Base-by-base conservation (phyloP, 2,329 filamentous ascomycete species). In the Fusarium brachygibbosum region DNA sequence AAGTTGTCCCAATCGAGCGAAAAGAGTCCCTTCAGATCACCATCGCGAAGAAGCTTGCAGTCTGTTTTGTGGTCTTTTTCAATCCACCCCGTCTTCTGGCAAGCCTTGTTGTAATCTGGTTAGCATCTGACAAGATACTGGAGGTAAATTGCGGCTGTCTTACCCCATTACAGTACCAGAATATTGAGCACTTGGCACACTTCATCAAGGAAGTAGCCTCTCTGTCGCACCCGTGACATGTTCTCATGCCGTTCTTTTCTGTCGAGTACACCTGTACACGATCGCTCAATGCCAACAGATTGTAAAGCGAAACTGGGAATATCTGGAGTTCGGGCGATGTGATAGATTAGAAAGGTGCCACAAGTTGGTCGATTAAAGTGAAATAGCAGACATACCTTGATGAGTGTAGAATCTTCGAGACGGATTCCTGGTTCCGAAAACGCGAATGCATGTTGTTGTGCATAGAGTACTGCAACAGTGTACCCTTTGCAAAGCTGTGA, bases 121-220 rank as follows among this genome's bases (percentile, higher is more conserved):
- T 17, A 51, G 48, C 13, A 23, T 17, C 0, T 17, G 5, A 13
- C 2, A 21, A 8, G 31, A 37, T 3, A 19, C 1, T 17, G 5
- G 3, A 12, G 9, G 9, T 17, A 0, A 14, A 12, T 31, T 12
- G 4, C 2, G 9, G 4, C 3, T 29, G 25, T 17, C 48, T 40
- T 51, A 51, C 48, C n/a, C 17, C 48, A 12, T 31, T 31, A 21
- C 48, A 51, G 13, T 51, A 51, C 35, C 48, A 51, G n/a, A 51
- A 51, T 12, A 51, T 5, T 4, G 25, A 40, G n/a, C 48, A 51
- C n/a, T 40, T 51, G 11, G 25, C 48, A 17, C 48, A 51, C 12
- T 29, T 51, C 25, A 21, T 51, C 35, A 31, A 13, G 31, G 48
- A 31, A 2, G 9, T 12, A 40, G 35, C 23, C n/a, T 40, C 17